phyloP scores from a whole-genome alignment of 1,139 yeast genomes.

The Suhomyces guaymorum region DNA sequence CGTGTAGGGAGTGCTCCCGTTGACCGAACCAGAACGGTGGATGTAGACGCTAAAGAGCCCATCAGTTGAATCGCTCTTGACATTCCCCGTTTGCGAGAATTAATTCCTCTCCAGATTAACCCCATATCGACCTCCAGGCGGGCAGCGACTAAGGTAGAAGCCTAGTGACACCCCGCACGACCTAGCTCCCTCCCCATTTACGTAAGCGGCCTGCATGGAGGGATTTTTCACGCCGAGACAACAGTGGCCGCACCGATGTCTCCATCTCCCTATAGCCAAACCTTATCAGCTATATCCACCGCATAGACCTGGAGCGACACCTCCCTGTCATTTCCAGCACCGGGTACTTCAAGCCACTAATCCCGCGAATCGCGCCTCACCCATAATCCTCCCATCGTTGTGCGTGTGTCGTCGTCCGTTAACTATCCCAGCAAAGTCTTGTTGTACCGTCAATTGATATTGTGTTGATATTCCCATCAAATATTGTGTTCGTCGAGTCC shows the following conservation, averaged over 20 bases:
- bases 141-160: background rate
- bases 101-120: background rate
- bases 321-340: too few species aligned
- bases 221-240: constrained; percentile 11
- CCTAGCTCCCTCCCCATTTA: constrained; percentile 4
- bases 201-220: constrained; percentile 7
- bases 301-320: constrained; percentile 1
- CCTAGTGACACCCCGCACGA: constrained; percentile 1
- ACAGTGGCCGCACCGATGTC: constrained; percentile 11
- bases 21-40: too few species aligned
- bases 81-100: too few species aligned
- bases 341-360: too few species aligned
- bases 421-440: background rate
- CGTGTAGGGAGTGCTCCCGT: too few species aligned
- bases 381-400: background rate
- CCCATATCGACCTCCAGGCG: too few species aligned
- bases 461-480: too few species aligned
- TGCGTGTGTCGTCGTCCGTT: constrained; percentile 1
- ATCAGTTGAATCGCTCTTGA: too few species aligned
- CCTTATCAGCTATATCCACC: constrained; percentile 7
- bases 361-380: background rate
- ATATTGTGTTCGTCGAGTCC: too few species aligned
- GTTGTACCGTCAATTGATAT: background rate
- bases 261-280: constrained; percentile 8
- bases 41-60: too few species aligned